Conservation (phyloP, 495 filamentous ascomycete species). For the Wilcoxina mikolae region DNA sequence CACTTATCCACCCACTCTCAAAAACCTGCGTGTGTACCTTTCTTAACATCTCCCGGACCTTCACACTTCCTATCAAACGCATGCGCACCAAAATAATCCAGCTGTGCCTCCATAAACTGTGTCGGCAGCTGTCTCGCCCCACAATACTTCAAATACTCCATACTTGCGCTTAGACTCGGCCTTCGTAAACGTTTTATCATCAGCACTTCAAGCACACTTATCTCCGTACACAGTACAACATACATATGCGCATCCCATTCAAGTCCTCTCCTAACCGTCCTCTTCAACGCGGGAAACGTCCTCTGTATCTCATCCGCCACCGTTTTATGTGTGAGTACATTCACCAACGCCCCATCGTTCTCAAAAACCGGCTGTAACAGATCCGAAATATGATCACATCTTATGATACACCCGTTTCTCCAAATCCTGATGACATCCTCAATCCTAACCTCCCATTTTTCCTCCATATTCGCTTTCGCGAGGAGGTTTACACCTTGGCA, state of each 20-base stretch:
- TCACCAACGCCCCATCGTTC: constrained; percentile 7
- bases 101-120: constrained; percentile 58
- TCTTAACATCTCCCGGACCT: constrained; percentile 35
- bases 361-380: constrained; percentile 31
- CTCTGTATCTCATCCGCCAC: constrained; percentile 42
- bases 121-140: constrained; percentile 45
- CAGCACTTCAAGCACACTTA: background rate
- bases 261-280: constrained; percentile 41
- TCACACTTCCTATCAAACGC: constrained; percentile 45
- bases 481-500: constrained; percentile 56
- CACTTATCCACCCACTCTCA: background rate
- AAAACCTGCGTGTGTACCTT: constrained; percentile 6
- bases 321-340: constrained; percentile 32
- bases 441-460: constrained; percentile 50
- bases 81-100: constrained; percentile 64
- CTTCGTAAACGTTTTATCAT: too few species aligned
- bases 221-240: background rate
- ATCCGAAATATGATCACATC: constrained; percentile 50
- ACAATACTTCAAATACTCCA: constrained; percentile 58
- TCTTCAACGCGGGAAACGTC: constrained; percentile 40
- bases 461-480: constrained; percentile 42
- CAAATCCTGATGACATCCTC: constrained; percentile 50
- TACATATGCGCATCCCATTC: constrained; percentile 46
- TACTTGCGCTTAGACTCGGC: constrained; percentile 46
- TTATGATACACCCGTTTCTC: constrained; percentile 61